A percentile compares a stretch with the other conserved stretches of the same genome.
phyloP scores from a whole-genome alignment of 169 alveolate species.

The Eimeria falciformis region DNA sequence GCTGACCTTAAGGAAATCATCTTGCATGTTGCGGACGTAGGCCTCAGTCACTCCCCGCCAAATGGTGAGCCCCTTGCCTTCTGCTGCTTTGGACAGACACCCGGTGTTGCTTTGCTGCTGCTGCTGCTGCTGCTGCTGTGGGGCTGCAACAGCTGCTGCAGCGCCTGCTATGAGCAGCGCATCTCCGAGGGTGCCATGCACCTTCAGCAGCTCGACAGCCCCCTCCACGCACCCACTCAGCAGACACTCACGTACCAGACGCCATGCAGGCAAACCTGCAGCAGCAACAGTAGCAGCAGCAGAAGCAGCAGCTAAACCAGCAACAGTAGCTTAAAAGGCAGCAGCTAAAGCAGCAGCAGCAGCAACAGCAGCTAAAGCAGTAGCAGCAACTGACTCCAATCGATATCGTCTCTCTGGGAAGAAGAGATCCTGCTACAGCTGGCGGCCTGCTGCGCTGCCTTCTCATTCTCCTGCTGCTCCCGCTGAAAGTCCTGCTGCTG shows the following conservation, averaged over 20 bases:
- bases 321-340: not conserved
- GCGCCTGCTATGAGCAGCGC: conserved; percentile 74
- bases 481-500: not conserved
- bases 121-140: conserved; percentile 59
- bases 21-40: conserved; percentile 57
- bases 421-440: not conserved
- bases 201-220: conserved; percentile 66
- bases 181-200: conserved; percentile 33
- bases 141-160: conserved; percentile 62
- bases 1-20: conserved; percentile 28
- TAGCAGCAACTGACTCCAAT: conserved; percentile 20
- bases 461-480: conserved; percentile 51
- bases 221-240: conserved; percentile 67
- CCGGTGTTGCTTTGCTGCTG: conserved; percentile 28
- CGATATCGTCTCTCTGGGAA: conserved; percentile 36
- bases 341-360: not conserved
- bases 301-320: too few species aligned
- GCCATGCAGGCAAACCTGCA: conserved; percentile 42
- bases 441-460: not conserved
- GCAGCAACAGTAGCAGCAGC: not conserved
- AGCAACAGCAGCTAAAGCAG: conserved; percentile 13
- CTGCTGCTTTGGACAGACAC: conserved; percentile 32
- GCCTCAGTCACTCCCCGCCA: conserved; percentile 29
- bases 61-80: conserved; percentile 13
- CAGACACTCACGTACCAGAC: conserved; percentile 52